Base-by-base conservation (phyloP, 2,329 filamentous ascomycete genomes). In the Huntiella moniliformis region DNA sequence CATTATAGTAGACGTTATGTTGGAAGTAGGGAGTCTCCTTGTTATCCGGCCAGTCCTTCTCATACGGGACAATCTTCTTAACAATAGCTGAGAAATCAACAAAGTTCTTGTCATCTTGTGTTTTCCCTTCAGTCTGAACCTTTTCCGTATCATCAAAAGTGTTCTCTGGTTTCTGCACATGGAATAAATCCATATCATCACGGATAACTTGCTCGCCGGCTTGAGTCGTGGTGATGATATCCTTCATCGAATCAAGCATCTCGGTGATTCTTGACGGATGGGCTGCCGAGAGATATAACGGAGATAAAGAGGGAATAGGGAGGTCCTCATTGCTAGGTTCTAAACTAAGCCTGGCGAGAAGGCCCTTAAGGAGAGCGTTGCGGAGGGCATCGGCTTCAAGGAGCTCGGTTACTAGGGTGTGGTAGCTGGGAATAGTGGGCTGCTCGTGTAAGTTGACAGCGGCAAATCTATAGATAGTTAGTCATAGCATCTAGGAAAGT, bases 1-100 rank as follows among this genome's bases (percentile, higher is more conserved):
- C 79, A 4, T 73, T 66, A 58, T 79, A 96, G 60, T 78, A 96
- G 1, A 77, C 67, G 47, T 78, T 65, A 56, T 95, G 86, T 54
- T 92, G 82, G 63, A 96, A 96, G 54, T 78, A 79, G 0, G 87
- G 86, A 0, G 86, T 94, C 44, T 79, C 70, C 55, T 82, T 81
- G 3, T 68, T 67, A 4, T 74, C 67, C 0, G 88, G 87, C 52
- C 78, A 73, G 1, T 63, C 63, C 3, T 68, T 65, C 35, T 84
- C 76, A 54, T 95, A 83, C 0, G 81, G 66, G 4, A 87, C 66
- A 16, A 98, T 68, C 12, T 67, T 71, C 61, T 94, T 94, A 42
- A 77, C 63, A 22, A 88, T 63, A 36, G 73, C 68, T 53, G 75
- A 74, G 65, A 88, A 87, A 57, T 93, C 82, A 52, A 82, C 59